These are phyloP conservation scores for Chlamydomonas incerta DNA, from an alignment of 139 green algal species.

Conservation along the genomic window DNA sequence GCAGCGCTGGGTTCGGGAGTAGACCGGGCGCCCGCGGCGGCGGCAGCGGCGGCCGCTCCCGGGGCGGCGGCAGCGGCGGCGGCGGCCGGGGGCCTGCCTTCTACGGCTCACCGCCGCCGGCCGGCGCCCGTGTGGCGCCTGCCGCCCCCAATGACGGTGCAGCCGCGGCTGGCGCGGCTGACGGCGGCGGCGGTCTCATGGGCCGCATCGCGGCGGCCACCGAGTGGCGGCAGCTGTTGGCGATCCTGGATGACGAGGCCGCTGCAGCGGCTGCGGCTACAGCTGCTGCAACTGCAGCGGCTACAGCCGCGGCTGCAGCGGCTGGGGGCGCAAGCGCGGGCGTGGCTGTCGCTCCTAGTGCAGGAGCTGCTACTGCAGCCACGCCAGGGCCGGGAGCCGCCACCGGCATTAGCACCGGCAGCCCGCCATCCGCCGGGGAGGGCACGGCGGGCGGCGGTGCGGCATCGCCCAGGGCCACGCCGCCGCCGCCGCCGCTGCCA, in stretches of 20 bases:
- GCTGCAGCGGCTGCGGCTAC: too few species aligned
- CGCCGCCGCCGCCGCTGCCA: neutral
- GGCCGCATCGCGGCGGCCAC: neutral
- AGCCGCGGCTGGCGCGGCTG: too few species aligned
- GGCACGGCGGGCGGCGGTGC: too few species aligned
- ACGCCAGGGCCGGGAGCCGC: too few species aligned
- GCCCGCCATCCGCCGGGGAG: too few species aligned
- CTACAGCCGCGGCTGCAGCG: neutral
- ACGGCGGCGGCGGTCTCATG: neutral
- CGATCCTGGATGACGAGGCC: neutral
- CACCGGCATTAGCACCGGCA: too few species aligned
- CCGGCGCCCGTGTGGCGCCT: too few species aligned
- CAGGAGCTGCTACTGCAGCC: neutral
- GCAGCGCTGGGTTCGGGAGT: too few species aligned
- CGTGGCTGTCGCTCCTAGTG: neutral
- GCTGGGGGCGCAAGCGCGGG: neutral
- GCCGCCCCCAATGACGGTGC: too few species aligned
- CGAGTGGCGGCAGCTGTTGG: conserved; percentile 8
- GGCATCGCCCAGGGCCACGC: too few species aligned
- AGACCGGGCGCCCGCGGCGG: neutral
- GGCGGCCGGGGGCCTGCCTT: neutral
- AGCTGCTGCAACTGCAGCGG: neutral
- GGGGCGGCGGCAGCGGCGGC: neutral
- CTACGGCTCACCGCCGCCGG: neutral
- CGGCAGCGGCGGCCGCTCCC: neutral